These are phyloP conservation scores for Schizosaccharomyces lindneri DNA, from an alignment of 805 yeast genomes.

Conservation along the genomic window DNA sequence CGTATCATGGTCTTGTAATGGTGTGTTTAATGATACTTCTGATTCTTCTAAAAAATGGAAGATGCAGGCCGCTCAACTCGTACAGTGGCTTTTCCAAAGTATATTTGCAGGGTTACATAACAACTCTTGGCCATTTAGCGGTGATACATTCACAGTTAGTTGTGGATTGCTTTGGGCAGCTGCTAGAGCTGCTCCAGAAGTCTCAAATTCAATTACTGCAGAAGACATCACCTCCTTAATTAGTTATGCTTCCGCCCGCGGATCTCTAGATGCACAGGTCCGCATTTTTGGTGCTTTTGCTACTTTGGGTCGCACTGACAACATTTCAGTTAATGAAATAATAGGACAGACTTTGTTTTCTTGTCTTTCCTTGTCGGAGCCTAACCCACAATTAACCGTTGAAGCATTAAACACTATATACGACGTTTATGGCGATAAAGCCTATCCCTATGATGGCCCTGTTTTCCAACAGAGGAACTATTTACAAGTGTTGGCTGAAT, in stretches of 20 bases:
- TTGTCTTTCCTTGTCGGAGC: not conserved
- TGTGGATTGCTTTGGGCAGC: not conserved
- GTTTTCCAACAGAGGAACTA: slow-evolving; percentile 36
- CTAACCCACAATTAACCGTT: slow-evolving; percentile 21
- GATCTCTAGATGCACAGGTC: slow-evolving; percentile 17
- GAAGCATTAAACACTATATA: slow-evolving; percentile 43
- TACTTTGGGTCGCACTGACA: slow-evolving; percentile 14
- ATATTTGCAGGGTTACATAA: not conserved
- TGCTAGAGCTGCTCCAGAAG: not conserved
- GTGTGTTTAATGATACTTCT: not conserved
- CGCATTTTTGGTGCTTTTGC: slow-evolving; percentile 30
- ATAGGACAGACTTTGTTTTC: slow-evolving; percentile 1
- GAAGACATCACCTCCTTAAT: not conserved
- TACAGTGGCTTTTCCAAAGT: not conserved
- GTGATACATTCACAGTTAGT: not conserved
- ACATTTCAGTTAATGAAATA: slow-evolving; percentile 15
- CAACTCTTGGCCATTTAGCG: not conserved
- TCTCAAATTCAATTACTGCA: not conserved
- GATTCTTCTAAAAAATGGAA: not conserved
- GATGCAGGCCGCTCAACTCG: not conserved
- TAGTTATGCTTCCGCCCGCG: not conserved
- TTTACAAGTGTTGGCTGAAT: slow-evolving; percentile 18
- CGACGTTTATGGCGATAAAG: slow-evolving; percentile 59
- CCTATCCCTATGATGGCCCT: slow-evolving; percentile 37
- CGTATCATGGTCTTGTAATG: not conserved